A percentile compares a stretch with the other conserved stretches of the same genome.
Evolutionary conservation across 2,329 filamentous ascomycete species (phyloP).

Genomic region (Cladosporium cucumerinum): DNA sequence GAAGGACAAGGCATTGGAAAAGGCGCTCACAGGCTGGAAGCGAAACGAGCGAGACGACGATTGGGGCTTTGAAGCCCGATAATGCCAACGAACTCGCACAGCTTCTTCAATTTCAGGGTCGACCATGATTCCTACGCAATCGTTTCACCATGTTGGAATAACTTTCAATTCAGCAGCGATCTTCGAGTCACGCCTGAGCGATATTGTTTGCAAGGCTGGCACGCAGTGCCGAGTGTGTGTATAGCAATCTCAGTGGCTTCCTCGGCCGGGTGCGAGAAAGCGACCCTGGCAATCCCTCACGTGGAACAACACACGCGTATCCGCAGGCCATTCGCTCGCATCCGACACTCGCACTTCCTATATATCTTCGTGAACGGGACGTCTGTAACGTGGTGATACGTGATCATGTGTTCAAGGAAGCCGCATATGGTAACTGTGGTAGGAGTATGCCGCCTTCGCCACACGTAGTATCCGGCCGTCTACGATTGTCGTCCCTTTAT

Average conservation of each 20-base stretch:
- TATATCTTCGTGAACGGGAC: background rate
- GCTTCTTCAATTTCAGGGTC: background rate
- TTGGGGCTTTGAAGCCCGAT: conserved; percentile 1
- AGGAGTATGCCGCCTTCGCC: background rate
- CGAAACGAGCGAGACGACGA: conserved; percentile 13
- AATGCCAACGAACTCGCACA: background rate
- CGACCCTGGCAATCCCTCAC: background rate
- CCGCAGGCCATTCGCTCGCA: background rate
- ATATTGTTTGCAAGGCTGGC: background rate
- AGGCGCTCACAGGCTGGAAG: conserved; percentile 4
- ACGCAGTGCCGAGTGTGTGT: background rate
- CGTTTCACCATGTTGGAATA: background rate
- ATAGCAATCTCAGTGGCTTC: background rate
- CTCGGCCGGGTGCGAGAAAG: background rate
- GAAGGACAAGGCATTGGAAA: background rate
- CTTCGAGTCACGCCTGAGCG: background rate
- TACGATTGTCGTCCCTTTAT: background rate
- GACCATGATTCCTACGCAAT: background rate
- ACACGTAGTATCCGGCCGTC: background rate
- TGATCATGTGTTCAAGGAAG: background rate
- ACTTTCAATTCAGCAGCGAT: background rate
- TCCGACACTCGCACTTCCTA: background rate
- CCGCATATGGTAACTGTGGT: background rate
- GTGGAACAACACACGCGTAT: background rate
- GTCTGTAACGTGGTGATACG: background rate